Evolutionary conservation across 2,329 filamentous ascomycete genomes (phyloP).

Genomic region (Pseudocercospora ulei): DNA sequence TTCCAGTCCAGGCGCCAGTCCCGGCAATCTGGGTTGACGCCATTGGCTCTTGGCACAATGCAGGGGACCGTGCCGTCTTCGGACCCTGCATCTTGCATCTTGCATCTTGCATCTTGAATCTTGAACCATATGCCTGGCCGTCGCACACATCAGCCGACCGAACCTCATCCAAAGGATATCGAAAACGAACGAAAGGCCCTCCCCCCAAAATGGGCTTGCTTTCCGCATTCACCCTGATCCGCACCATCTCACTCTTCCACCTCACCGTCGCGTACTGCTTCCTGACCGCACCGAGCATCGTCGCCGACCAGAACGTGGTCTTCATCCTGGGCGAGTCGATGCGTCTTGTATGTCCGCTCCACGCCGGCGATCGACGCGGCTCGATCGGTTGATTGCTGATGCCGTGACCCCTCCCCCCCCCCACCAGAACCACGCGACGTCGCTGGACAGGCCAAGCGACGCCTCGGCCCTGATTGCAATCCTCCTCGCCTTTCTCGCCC

Average conservation of each 20-base stretch:
- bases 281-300: constrained; percentile 58
- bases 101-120: no score
- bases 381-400: background rate
- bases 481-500: constrained; percentile 53
- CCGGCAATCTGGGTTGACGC: no score
- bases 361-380: no score
- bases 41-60: no score
- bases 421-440: constrained; percentile 55
- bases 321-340: constrained; percentile 74
- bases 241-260: constrained; percentile 73
- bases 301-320: constrained; percentile 72
- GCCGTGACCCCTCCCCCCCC: background rate
- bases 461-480: constrained; percentile 58
- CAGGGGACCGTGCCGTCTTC: no score
- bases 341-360: constrained; percentile 54
- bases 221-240: constrained; percentile 69
- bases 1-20: no score
- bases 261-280: constrained; percentile 76
- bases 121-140: no score
- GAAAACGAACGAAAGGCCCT: no score
- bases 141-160: no score
- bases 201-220: constrained; percentile 67
- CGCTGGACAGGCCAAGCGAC: constrained; percentile 60
- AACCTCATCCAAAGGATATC: no score
- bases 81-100: no score